Evolutionary conservation across 1,139 yeast species (phyloP).

Genomic region (Debaryomyces singareniensis): DNA sequence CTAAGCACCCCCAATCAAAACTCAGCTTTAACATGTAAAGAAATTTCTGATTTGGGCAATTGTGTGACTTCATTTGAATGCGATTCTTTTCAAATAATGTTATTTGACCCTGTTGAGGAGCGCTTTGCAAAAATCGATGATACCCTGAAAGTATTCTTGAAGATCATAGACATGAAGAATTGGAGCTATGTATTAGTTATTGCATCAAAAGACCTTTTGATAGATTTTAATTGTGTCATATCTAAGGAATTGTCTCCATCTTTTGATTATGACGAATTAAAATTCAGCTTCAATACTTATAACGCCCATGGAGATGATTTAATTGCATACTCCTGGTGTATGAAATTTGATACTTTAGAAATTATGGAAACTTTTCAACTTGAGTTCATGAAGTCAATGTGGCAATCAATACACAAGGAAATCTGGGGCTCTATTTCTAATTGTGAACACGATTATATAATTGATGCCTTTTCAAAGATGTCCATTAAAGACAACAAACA

Average conservation of each 20-base stretch:
- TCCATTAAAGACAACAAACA: conserved; percentile 22
- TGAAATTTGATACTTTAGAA: conserved; percentile 42
- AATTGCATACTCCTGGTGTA: conserved; percentile 53
- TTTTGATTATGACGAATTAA: conserved; percentile 49
- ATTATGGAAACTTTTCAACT: conserved; percentile 47
- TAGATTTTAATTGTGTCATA: conserved; percentile 38
- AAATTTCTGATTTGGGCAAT: neutral
- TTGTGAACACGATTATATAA: conserved; percentile 16
- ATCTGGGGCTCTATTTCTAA: conserved; percentile 32
- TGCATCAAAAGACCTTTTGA: conserved; percentile 6
- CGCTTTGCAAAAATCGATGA: conserved; percentile 26
- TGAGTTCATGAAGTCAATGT: conserved; percentile 45
- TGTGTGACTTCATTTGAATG: no score
- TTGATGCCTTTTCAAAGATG: conserved; percentile 23
- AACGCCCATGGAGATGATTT: conserved; percentile 19
- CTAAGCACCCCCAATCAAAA: neutral
- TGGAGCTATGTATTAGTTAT: conserved; percentile 53
- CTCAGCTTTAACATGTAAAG: neutral
- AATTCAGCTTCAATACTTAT: conserved; percentile 63
- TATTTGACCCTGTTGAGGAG: conserved; percentile 52
- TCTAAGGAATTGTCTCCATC: conserved; percentile 55
- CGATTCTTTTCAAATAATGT: conserved; percentile 2
- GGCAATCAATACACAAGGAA: conserved; percentile 53
- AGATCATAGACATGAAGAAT: conserved; percentile 40
- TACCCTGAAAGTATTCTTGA: conserved; percentile 7